Evolutionary conservation across 169 alveolate genomes (phyloP).

Genomic region (Plasmodium gallinaceum): DNA sequence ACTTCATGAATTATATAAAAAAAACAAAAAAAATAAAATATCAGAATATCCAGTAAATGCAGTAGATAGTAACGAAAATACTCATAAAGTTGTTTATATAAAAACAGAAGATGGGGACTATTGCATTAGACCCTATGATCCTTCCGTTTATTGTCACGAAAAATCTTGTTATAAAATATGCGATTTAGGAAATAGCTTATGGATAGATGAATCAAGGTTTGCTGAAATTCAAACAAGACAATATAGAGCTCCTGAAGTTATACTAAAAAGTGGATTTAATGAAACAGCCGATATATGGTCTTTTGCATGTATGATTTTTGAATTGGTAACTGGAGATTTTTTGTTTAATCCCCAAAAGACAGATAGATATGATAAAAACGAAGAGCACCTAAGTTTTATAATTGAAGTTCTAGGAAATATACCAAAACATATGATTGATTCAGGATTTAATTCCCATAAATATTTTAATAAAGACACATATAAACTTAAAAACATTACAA

Average conservation of each 20-base stretch:
- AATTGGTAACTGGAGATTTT: constrained; percentile 98
- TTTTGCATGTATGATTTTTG: constrained; percentile 98
- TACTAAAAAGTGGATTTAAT: constrained; percentile 95
- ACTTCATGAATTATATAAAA: constrained; percentile 28
- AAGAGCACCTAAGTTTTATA: constrained; percentile 84
- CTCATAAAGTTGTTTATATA: constrained; percentile 70
- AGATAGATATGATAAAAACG: constrained; percentile 82
- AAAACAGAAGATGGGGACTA: constrained; percentile 80
- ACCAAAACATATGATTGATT: constrained; percentile 89
- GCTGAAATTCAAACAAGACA: constrained; percentile 98
- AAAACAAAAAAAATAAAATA: constrained; percentile 23
- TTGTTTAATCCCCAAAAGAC: constrained; percentile 97
- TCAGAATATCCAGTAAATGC: constrained; percentile 7
- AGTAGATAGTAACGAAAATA: constrained; percentile 32
- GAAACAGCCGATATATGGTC: constrained; percentile 98
- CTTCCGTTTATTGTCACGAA: constrained; percentile 82
- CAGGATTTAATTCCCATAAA: constrained; percentile 86
- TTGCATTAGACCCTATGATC: constrained; percentile 81
- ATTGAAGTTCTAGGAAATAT: constrained; percentile 94
- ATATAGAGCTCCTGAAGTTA: constrained; percentile 99
- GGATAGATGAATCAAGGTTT: constrained; percentile 97
- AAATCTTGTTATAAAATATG: constrained; percentile 92
- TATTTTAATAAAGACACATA: constrained; percentile 39
- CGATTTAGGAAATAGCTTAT: constrained; percentile 99
- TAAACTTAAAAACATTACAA: constrained; percentile 75